Evolutionary conservation across 805 yeast genomes (phyloP).

Genomic region (Metschnikowia noctiluminum): DNA sequence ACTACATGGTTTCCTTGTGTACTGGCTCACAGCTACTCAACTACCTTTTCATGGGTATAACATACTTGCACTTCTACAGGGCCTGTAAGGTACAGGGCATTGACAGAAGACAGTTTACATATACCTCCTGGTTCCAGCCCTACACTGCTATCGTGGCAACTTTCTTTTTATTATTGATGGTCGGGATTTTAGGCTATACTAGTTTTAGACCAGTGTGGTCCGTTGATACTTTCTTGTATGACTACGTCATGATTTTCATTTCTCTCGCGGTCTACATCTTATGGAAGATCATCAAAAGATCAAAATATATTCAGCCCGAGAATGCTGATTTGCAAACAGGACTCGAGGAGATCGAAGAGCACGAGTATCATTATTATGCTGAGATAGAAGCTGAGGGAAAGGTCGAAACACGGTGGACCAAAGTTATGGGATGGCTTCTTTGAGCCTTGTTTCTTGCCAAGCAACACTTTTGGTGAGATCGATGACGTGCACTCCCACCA

Average conservation of each 20-base stretch:
- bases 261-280: conserved; percentile 27
- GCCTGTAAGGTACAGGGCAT: conserved; percentile 22
- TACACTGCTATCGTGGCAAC: conserved; percentile 33
- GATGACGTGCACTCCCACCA: too few species aligned
- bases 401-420: conserved; percentile 14
- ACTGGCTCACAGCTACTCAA: conserved; percentile 22
- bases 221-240: conserved; percentile 58
- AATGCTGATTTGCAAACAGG: conserved; percentile 47
- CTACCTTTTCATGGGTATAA: conserved; percentile 19
- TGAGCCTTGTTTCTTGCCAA: conserved; percentile 1
- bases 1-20: conserved; percentile 21
- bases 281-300: conserved; percentile 38
- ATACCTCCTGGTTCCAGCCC: conserved; percentile 44
- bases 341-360: conserved; percentile 47
- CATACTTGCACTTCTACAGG: conserved; percentile 21
- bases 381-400: conserved; percentile 26
- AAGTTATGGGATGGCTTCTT: conserved; percentile 14
- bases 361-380: conserved; percentile 42
- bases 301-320: conserved; percentile 37
- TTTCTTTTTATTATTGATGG: conserved; percentile 33
- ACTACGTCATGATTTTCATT: conserved; percentile 67
- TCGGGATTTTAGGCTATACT: conserved; percentile 65
- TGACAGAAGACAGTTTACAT: conserved; percentile 37
- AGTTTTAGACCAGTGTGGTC: conserved; percentile 71
- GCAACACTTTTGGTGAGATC: background rate